Conservation (phyloP, 306 rosid species). For the Quercus cerris region DNA sequence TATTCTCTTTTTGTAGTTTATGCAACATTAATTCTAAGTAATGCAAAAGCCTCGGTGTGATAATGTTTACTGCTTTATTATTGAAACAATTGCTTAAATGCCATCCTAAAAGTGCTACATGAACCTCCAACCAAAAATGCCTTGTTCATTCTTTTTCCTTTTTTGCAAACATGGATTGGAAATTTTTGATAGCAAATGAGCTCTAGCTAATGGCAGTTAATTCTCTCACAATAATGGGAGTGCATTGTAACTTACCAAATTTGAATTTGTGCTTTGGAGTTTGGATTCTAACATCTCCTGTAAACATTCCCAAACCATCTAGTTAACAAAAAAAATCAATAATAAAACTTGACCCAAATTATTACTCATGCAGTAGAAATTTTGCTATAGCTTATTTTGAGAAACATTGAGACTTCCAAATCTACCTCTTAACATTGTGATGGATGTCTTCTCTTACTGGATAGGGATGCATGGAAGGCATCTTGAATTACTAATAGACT, state of each 20-base stretch:
- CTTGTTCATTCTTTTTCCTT: not conserved
- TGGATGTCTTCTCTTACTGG: no score
- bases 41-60: constrained; percentile 11
- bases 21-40: not conserved
- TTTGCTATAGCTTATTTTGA: not conserved
- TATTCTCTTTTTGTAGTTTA: constrained; percentile 5
- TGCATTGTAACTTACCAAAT: no score
- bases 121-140: not conserved
- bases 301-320: no score
- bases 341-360: not conserved
- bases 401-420: no score
- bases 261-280: no score
- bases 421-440: no score
- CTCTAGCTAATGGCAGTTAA: no score
- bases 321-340: not conserved
- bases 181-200: no score
- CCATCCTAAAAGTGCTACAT: not conserved
- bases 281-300: no score
- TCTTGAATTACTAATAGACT: no score
- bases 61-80: not conserved
- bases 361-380: not conserved
- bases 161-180: not conserved
- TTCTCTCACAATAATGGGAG: no score
- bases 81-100: not conserved
- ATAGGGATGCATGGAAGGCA: no score